Percentiles rank a stretch among this genome's conserved stretches.
These are phyloP conservation scores for Aristolochia contorta DNA, from an alignment of 164 flowering plant genomes.

Conservation along the genomic window DNA sequence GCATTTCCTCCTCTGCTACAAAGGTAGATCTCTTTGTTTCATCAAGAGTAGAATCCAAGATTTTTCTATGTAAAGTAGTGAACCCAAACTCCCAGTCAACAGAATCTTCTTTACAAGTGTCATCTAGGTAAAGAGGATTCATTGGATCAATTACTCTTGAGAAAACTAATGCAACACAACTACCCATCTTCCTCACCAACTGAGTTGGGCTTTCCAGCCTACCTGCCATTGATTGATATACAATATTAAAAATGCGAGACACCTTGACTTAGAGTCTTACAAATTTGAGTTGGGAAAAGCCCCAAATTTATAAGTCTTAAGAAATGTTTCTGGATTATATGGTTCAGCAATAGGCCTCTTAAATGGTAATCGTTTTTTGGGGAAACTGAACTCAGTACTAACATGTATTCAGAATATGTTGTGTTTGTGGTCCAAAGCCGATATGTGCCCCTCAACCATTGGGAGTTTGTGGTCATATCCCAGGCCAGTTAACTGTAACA, in stretches of 20 bases:
- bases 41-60: conserved; percentile 10
- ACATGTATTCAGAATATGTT: too few species aligned
- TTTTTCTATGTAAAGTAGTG: conserved; percentile 13
- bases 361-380: too few species aligned
- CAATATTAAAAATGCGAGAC: conserved; percentile 7
- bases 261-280: too few species aligned
- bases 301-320: too few species aligned
- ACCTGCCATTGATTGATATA: conserved; percentile 41
- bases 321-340: too few species aligned
- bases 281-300: too few species aligned
- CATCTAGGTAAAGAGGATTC: conserved; percentile 93
- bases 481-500: too few species aligned
- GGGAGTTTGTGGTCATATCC: too few species aligned
- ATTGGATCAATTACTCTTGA: conserved; percentile 86
- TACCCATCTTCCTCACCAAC: conserved; percentile 79
- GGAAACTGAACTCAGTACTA: too few species aligned
- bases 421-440: too few species aligned
- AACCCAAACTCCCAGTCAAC: conserved; percentile 90
- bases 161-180: conserved; percentile 69
- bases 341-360: too few species aligned
- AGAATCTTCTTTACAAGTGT: conserved; percentile 46
- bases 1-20: conserved; percentile 15
- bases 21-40: conserved; percentile 11
- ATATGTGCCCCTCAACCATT: too few species aligned
- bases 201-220: conserved; percentile 75